Percentiles rank a stretch among this genome's conserved stretches.
These are phyloP conservation scores for Trichoderma aggressivum DNA, from an alignment of 2,329 filamentous ascomycete species.

Conservation along the genomic window DNA sequence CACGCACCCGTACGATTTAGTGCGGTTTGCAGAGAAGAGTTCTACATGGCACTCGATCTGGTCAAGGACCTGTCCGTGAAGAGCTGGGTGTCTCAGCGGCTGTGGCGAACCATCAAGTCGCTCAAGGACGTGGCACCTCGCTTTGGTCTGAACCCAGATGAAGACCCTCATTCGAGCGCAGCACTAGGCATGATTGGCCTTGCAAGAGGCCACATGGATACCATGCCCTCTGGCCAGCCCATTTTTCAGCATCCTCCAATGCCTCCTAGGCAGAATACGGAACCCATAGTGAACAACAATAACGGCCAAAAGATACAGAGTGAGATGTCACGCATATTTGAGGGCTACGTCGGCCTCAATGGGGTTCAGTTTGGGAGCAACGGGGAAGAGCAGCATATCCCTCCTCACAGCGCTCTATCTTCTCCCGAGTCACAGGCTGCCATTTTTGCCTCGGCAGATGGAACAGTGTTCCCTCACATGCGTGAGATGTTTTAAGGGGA, in stretches of 20 bases:
- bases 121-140: conserved; percentile 70
- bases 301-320: conserved; percentile 51
- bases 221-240: conserved; percentile 22
- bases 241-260: conserved; percentile 28
- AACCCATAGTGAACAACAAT: conserved; percentile 27
- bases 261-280: conserved; percentile 5
- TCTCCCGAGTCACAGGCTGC: conserved; percentile 23
- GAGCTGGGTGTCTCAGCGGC: conserved; percentile 66
- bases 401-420: conserved; percentile 25
- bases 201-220: conserved; percentile 39
- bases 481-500: conserved; percentile 36
- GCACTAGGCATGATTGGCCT: conserved; percentile 56
- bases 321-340: conserved; percentile 51
- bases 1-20: conserved; percentile 72
- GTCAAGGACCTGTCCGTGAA: conserved; percentile 69
- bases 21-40: conserved; percentile 66
- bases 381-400: conserved; percentile 26
- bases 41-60: conserved; percentile 73
- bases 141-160: conserved; percentile 54
- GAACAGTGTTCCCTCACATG: conserved; percentile 37
- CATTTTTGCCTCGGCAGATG: conserved; percentile 28
- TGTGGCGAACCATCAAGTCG: conserved; percentile 70
- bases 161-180: conserved; percentile 51
- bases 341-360: conserved; percentile 38
- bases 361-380: conserved; percentile 32